Evolutionary conservation across 2,329 filamentous ascomycete species (phyloP).

Genomic region (Alternaria metachromatica): DNA sequence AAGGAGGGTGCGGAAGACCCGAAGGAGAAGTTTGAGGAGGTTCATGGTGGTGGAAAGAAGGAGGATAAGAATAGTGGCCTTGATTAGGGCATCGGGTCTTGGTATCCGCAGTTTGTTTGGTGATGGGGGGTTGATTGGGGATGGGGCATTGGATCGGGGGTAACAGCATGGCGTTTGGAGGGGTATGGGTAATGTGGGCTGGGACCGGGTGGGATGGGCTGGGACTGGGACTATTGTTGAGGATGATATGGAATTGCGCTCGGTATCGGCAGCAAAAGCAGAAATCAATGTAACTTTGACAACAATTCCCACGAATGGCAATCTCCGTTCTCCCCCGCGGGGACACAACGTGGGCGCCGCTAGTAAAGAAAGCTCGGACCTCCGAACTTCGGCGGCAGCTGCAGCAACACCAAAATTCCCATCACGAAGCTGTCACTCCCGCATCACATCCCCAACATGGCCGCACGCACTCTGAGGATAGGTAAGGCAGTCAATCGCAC

Average conservation of each 20-base stretch:
- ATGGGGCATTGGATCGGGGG: not conserved
- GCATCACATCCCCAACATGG: conserved; percentile 32
- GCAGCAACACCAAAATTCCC: conserved; percentile 24
- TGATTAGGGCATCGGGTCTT: conserved; percentile 14
- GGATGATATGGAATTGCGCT: not conserved
- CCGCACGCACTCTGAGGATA: conserved; percentile 41
- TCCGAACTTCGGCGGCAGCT: conserved; percentile 19
- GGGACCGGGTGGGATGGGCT: not conserved
- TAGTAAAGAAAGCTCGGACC: conserved; percentile 11
- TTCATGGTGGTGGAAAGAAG: conserved; percentile 21
- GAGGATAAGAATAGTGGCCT: conserved; percentile 27
- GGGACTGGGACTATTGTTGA: fast-evolving
- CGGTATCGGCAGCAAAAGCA: not conserved
- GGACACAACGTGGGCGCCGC: not conserved
- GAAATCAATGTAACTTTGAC: not conserved
- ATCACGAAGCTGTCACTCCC: not conserved
- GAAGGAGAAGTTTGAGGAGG: conserved; percentile 33
- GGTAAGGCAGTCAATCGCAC: conserved; percentile 12
- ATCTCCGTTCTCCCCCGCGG: not conserved
- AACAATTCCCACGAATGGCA: not conserved
- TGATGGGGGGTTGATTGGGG: not conserved
- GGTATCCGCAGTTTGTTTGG: not conserved
- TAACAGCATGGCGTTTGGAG: conserved; percentile 10
- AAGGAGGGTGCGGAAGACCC: conserved; percentile 29
- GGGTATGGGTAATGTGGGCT: not conserved